A percentile compares a stretch with the other conserved stretches of the same genome.
Evolutionary conservation across 495 filamentous ascomycete genomes (phyloP).

Genomic region (Apiosordaria backusii): DNA sequence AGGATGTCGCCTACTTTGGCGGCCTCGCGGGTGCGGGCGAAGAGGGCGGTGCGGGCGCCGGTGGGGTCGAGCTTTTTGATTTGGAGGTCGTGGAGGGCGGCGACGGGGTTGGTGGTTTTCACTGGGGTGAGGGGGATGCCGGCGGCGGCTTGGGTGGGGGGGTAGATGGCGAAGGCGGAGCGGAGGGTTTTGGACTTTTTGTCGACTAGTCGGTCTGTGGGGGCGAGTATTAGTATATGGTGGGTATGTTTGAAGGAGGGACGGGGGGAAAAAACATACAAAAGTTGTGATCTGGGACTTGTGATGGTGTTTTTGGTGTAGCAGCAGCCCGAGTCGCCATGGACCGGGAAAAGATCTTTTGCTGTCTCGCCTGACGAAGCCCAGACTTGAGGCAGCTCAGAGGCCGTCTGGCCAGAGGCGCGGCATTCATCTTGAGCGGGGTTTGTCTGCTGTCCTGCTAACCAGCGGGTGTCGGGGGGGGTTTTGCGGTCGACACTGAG

Average conservation of each 20-base stretch:
- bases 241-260: background rate
- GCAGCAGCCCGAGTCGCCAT: slow-evolving; percentile 33
- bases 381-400: slow-evolving; percentile 64
- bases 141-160: slow-evolving; percentile 33
- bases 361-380: slow-evolving; percentile 45
- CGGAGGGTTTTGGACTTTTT: slow-evolving; percentile 28
- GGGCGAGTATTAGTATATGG: background rate
- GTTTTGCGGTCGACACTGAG: background rate
- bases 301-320: slow-evolving; percentile 17
- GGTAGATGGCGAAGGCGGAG: slow-evolving; percentile 47
- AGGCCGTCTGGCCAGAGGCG: slow-evolving; percentile 55
- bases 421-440: slow-evolving; percentile 52
- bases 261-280: slow-evolving; percentile 23
- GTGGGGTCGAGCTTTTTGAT: slow-evolving; percentile 74
- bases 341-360: slow-evolving; percentile 34
- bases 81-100: slow-evolving; percentile 59
- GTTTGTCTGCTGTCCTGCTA: slow-evolving; percentile 15
- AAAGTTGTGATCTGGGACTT: slow-evolving; percentile 32
- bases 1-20: slow-evolving; percentile 82
- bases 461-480: background rate
- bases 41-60: slow-evolving; percentile 74
- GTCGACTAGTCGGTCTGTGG: slow-evolving; percentile 26
- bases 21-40: slow-evolving; percentile 66
- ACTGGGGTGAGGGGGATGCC: slow-evolving; percentile 22
- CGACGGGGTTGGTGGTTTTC: slow-evolving; percentile 59